Percentiles rank a stretch among this genome's conserved stretches.
Conservation (phyloP, 805 yeast species). For the Kodamaea kaohsiungensis region DNA sequence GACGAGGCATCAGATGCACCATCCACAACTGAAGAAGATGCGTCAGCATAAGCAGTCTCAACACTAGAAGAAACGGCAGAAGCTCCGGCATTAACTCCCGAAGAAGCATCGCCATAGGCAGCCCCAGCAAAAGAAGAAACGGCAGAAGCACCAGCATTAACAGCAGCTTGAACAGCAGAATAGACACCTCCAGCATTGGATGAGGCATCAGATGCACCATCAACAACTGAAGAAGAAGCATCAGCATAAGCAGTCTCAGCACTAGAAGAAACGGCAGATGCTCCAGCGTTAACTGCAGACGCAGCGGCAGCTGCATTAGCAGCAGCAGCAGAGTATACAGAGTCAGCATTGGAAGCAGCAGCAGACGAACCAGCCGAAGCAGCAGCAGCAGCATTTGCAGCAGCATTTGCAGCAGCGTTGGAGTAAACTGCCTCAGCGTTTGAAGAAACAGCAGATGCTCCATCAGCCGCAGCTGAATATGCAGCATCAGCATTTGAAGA, state of each 20-base stretch:
- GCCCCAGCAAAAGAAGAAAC: slow-evolving; percentile 1
- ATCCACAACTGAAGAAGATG: neutral
- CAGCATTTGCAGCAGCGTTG: neutral
- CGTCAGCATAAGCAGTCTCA: neutral
- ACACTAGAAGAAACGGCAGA: slow-evolving; percentile 9
- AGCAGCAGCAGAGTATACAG: neutral
- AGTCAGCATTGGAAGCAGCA: neutral
- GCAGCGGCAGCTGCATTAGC: slow-evolving; percentile 4
- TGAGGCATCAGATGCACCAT: slow-evolving; percentile 6
- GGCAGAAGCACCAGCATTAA: neutral
- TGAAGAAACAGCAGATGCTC: neutral
- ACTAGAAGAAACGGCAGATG: slow-evolving; percentile 10
- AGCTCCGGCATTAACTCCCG: neutral
- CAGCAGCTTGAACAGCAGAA: neutral
- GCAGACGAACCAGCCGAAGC: neutral
- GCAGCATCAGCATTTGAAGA: slow-evolving; percentile 6
- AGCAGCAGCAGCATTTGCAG: neutral
- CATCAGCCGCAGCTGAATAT: neutral
- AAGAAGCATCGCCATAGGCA: too few relatives aligned
- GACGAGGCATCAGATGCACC: neutral
- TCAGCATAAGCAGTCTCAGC: neutral
- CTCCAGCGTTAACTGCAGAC: slow-evolving; percentile 4
- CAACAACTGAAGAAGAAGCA: neutral
- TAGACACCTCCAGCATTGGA: slow-evolving; percentile 9
- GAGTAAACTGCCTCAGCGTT: neutral